Conservation (phyloP, 345 rosid genomes). For the Lepidium didymum region DNA sequence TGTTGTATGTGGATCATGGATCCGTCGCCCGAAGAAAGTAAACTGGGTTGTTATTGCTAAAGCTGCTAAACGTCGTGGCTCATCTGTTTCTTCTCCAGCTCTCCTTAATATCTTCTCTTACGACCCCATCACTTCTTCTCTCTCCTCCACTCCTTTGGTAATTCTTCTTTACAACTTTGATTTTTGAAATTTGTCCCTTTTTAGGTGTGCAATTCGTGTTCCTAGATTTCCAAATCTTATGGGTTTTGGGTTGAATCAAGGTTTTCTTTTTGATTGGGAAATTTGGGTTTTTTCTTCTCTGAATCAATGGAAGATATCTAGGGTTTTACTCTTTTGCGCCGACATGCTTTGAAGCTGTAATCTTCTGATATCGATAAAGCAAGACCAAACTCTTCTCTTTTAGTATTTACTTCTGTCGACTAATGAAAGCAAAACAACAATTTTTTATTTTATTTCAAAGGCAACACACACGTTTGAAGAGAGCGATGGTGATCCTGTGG, state of each 20-base stretch:
- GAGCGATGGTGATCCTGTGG: slow-evolving; percentile 60
- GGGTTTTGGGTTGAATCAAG: slow-evolving; percentile 1
- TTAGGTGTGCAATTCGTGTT: no score
- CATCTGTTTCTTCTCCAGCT: slow-evolving; percentile 37
- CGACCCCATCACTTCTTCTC: slow-evolving; percentile 53
- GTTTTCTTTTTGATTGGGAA: background rate
- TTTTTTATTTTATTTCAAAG: slow-evolving; percentile 28
- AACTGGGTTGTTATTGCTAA: slow-evolving; percentile 57
- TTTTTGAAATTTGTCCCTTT: background rate
- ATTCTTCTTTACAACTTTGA: background rate
- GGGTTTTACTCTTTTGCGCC: background rate
- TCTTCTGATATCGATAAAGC: background rate
- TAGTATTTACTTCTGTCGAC: slow-evolving; percentile 2
- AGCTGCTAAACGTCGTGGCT: slow-evolving; percentile 43
- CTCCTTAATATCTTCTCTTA: slow-evolving; percentile 73
- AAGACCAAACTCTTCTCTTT: background rate
- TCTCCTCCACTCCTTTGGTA: slow-evolving; percentile 77
- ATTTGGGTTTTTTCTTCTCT: background rate
- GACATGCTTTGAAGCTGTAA: background rate
- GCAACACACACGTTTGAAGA: slow-evolving; percentile 57
- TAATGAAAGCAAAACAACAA: background rate
- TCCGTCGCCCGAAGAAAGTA: slow-evolving; percentile 73
- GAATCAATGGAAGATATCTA: background rate
- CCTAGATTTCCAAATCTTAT: background rate
- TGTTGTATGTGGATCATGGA: slow-evolving; percentile 88